Percentiles rank a stretch among this genome's conserved stretches.
These are phyloP conservation scores for Scedosporium boydii DNA, from an alignment of 2,329 filamentous ascomycete species.

Conservation along the genomic window DNA sequence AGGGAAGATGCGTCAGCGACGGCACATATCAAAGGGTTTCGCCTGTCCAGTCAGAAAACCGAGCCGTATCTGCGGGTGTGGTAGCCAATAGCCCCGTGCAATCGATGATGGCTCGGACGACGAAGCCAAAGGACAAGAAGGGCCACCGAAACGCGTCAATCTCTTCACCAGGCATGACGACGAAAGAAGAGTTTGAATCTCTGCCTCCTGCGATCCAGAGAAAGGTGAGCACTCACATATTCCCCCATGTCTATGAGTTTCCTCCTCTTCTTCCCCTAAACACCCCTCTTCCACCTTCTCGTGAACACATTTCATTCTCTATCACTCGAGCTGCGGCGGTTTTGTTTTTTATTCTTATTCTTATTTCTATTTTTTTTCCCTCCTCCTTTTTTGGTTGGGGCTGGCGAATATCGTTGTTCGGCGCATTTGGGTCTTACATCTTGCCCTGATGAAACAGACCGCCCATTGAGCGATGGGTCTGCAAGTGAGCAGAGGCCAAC, in stretches of 20 bases:
- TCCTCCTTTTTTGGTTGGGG: too few species aligned
- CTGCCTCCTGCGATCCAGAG: constrained; percentile 45
- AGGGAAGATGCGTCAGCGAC: not conserved
- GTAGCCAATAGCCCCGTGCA: not conserved
- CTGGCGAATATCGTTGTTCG: too few species aligned
- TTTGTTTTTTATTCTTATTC: too few species aligned
- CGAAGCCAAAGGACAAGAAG: not conserved
- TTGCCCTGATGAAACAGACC: too few species aligned
- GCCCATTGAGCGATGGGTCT: too few species aligned
- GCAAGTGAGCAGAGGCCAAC: too few species aligned
- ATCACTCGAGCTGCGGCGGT: too few species aligned
- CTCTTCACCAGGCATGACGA: constrained; percentile 16
- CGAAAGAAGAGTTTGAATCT: constrained; percentile 35
- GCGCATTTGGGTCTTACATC: too few species aligned
- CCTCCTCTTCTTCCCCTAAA: not conserved
- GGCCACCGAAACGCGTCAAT: not conserved
- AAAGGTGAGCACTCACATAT: constrained; percentile 37
- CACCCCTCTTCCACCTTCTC: too few species aligned
- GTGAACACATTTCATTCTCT: too few species aligned
- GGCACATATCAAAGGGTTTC: not conserved
- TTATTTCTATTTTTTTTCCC: too few species aligned
- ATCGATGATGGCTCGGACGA: not conserved
- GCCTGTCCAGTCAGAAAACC: not conserved
- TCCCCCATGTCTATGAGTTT: constrained; percentile 10
- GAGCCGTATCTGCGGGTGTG: not conserved